Evolutionary conservation across 352 stramenopile genomes (phyloP).

Genomic region (Phytophthora sp.): DNA sequence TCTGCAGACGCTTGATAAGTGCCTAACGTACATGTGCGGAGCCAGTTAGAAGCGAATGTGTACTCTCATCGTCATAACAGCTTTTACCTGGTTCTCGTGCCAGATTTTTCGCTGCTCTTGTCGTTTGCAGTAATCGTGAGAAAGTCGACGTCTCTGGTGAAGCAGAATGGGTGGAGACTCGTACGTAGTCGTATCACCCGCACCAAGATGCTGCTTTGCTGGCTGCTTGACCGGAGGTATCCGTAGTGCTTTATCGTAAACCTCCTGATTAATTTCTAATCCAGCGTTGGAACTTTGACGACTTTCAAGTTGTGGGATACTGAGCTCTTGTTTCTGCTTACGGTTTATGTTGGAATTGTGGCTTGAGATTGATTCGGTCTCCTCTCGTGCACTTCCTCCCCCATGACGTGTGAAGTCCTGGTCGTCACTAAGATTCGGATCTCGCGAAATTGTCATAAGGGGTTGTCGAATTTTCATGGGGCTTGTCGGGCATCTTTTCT

Average conservation of each 20-base stretch:
- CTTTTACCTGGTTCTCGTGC: conserved; percentile 69
- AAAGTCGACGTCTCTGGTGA: conserved; percentile 24
- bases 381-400: conserved; percentile 23
- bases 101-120: conserved; percentile 77
- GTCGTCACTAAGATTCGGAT: conserved; percentile 15
- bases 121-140: conserved; percentile 64
- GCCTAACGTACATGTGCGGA: conserved; percentile 24
- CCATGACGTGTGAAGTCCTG: conserved; percentile 12
- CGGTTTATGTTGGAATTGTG: neutral
- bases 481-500: conserved; percentile 58
- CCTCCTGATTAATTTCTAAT: conserved; percentile 25
- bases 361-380: conserved; percentile 13
- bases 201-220: conserved; percentile 3
- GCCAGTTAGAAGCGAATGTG: conserved; percentile 1
- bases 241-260: conserved; percentile 7
- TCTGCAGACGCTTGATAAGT: conserved; percentile 66
- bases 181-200: conserved; percentile 26
- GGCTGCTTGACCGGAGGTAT: conserved; percentile 26
- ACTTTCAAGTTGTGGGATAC: conserved; percentile 2
- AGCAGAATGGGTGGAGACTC: conserved; percentile 21
- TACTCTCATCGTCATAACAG: neutral
- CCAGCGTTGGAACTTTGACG: too few species aligned
- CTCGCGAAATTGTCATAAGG: conserved; percentile 4
- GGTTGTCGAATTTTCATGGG: conserved; percentile 47
- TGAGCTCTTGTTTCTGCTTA: conserved; percentile 4